Evolutionary conservation across 306 rosid species (phyloP).

Genomic region (Ormosia emarginata): DNA sequence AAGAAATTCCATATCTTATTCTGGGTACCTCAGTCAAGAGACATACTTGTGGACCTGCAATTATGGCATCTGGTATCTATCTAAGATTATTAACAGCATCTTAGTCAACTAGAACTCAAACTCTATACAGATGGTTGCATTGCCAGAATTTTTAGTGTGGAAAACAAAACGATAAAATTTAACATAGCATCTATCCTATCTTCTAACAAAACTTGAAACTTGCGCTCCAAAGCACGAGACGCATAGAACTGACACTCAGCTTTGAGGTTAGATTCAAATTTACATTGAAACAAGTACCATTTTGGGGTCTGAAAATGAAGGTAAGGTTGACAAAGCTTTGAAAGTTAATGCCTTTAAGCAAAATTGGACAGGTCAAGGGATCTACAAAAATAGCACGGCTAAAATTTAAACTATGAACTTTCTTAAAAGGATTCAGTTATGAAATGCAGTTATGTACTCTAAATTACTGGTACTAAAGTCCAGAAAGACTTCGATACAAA

Average conservation of each 20-base stretch:
- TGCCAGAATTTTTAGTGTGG: background rate
- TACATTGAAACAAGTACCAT: background rate
- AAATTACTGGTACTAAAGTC: background rate
- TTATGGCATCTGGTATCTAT: background rate
- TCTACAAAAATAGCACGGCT: background rate
- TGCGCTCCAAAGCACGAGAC: background rate
- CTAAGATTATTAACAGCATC: background rate
- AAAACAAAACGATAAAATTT: background rate
- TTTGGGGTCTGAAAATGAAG: background rate
- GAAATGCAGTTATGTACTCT: background rate
- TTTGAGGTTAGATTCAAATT: background rate
- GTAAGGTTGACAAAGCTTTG: background rate
- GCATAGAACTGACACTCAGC: background rate
- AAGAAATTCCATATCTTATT: background rate
- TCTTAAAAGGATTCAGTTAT: background rate
- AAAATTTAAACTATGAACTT: background rate
- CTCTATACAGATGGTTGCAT: background rate
- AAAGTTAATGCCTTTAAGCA: background rate
- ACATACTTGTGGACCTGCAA: background rate
- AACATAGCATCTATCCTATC: background rate
- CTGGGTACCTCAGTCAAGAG: background rate
- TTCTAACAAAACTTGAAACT: background rate
- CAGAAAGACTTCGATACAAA: background rate
- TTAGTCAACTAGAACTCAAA: background rate
- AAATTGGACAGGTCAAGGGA: background rate